Conservation (phyloP, 371 early-diverging fungal species). For the Apophysomyces elegans region DNA sequence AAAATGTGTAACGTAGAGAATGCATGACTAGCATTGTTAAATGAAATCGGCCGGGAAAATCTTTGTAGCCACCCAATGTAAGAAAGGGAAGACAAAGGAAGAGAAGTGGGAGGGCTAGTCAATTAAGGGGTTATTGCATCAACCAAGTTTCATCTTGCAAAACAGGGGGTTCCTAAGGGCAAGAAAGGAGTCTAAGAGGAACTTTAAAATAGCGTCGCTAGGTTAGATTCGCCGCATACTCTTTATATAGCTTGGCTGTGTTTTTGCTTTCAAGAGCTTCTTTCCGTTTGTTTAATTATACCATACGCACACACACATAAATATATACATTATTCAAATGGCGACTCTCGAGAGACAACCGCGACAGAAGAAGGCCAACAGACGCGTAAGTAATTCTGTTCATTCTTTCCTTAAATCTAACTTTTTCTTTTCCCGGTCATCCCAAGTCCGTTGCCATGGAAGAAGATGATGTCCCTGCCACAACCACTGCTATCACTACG, state of each 20-base stretch:
- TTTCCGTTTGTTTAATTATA: background rate
- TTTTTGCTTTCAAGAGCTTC: background rate
- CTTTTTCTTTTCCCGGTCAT: background rate
- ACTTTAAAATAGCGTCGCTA: slow-evolving; percentile 1
- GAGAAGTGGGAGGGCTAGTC: background rate
- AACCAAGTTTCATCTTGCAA: background rate
- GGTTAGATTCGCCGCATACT: background rate
- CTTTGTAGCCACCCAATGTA: background rate
- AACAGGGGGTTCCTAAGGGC: slow-evolving; percentile 1
- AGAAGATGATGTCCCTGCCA: background rate
- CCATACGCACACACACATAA: background rate
- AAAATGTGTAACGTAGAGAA: no score
- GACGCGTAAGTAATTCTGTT: slow-evolving; percentile 2
- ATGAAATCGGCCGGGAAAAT: background rate
- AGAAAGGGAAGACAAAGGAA: background rate
- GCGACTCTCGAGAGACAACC: slow-evolving; percentile 13
- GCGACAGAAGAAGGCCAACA: background rate
- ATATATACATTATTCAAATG: slow-evolving; percentile 1
- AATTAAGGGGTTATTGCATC: slow-evolving; percentile 9
- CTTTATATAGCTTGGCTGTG: slow-evolving; percentile 4
- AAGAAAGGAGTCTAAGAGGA: slow-evolving; percentile 1
- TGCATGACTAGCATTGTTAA: background rate
- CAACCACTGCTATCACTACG: background rate
- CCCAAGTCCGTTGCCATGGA: background rate
- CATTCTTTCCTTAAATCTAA: background rate